Base-by-base conservation (phyloP, 148 eudicot genomes). In the Vaccinium macrocarpon region DNA sequence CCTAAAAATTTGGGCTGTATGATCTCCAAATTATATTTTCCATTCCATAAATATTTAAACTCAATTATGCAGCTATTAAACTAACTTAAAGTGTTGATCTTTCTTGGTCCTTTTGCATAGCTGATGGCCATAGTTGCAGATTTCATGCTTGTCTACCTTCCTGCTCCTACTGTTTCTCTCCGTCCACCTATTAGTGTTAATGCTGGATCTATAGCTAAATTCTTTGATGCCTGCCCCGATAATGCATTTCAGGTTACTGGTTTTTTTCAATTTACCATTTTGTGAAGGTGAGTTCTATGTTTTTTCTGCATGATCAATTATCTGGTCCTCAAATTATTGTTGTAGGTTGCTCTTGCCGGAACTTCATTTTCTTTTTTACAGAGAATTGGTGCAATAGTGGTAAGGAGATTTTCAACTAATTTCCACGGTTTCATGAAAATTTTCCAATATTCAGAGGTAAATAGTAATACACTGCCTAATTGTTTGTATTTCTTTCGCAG, bases 121-220 rank as follows among this genome's bases (percentile, higher is more conserved):
- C 98, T 89, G 87, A 95, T 95, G 99, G 99, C 98, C 59, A 87
- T 97, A 82, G 89, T 93, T 88, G 98, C 98, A 81, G 98, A 97
- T 92, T 95, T 95, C 91, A 97, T 97, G 99, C 98, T 97, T 61
- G 99, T 97, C 55, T 97, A 89, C 89, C 98, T 95, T 86, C 99
- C 99, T 79, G 99, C 99, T 82, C 99, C 99, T 50, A 93, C 99
- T 70, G 86, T 97, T 76, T 88, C 95, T 83, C 94, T 97, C 56
- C 95, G 97, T 18, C 88, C 90, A 72, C 93, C 98, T 80, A 90
- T 93, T 72, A 85, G 87, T 38, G 66, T 90, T 42, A 89, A 89
- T 81, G 94, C 98, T 80, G 99, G 99, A 81, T 80, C 87, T 59
- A 48, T 97, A 62, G 87, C 96, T 56, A 95, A 92, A 82, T 97